A percentile compares a stretch with the other conserved stretches of the same genome.
Conservation (phyloP, 768 basidiomycete species). For the Chalciporus chontae region DNA sequence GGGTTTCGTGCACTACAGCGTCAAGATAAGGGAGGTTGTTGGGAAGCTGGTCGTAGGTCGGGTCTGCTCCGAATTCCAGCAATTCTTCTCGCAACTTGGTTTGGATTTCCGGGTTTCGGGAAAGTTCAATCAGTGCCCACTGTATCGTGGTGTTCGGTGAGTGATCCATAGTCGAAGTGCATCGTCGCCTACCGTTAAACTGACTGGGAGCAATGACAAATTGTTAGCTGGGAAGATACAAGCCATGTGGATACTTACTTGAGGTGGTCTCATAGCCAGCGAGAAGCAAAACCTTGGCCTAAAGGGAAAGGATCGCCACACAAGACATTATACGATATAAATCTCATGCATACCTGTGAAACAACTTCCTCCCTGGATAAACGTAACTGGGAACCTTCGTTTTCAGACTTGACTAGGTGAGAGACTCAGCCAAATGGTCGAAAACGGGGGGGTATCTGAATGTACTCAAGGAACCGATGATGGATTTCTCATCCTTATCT, state of each 20-base stretch:
- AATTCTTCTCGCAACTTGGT: constrained; percentile 49
- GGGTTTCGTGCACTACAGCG: constrained; percentile 43
- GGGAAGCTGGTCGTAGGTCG: constrained; percentile 51
- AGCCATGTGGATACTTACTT: constrained; percentile 15
- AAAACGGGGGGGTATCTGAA: neutral
- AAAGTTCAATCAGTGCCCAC: constrained; percentile 60
- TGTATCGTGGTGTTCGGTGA: neutral
- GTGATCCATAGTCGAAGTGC: neutral
- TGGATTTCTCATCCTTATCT: constrained; percentile 33
- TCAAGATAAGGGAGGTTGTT: constrained; percentile 54
- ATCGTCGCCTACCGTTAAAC: constrained; percentile 17
- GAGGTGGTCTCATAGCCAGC: constrained; percentile 42
- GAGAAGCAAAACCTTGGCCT: constrained; percentile 37
- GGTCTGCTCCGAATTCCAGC: constrained; percentile 41
- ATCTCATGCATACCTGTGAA: constrained; percentile 22
- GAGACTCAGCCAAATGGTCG: neutral
- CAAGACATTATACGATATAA: neutral
- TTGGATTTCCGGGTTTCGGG: constrained; percentile 42
- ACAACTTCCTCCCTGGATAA: constrained; percentile 42
- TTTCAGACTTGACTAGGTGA: constrained; percentile 37
- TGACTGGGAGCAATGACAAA: constrained; percentile 13
- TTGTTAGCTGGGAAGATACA: neutral
- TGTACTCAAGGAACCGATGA: constrained; percentile 37
- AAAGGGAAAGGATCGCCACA: neutral
- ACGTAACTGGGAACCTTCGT: constrained; percentile 22